Percentiles rank a stretch among this genome's conserved stretches.
These are phyloP conservation scores for Gastrolobium bilobum DNA, from an alignment of 306 rosid species.

Conservation along the genomic window DNA sequence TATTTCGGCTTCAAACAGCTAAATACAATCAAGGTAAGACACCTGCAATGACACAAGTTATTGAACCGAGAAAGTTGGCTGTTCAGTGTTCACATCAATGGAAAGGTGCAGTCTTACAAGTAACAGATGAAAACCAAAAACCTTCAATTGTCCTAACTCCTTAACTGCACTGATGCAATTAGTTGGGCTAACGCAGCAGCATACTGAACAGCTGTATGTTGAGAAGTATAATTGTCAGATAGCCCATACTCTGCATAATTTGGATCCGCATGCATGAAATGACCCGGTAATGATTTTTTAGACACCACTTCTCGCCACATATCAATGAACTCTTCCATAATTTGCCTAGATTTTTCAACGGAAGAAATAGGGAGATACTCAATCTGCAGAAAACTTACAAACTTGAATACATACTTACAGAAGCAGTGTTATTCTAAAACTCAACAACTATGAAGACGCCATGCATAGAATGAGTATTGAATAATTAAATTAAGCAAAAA, in stretches of 20 bases:
- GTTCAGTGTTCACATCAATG: conserved; percentile 31
- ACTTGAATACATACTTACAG: conserved; percentile 35
- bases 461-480: conserved; percentile 6
- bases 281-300: conserved; percentile 90
- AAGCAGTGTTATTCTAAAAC: neutral
- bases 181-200: conserved; percentile 82
- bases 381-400: conserved; percentile 58
- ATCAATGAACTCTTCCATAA: conserved; percentile 83
- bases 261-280: conserved; percentile 80
- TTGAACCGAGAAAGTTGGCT: conserved; percentile 1
- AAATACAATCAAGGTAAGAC: conserved; percentile 32
- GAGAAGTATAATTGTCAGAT: conserved; percentile 70
- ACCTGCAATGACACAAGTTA: neutral
- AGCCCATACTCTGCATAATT: conserved; percentile 81
- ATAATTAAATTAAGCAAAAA: neutral
- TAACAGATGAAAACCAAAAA: neutral
- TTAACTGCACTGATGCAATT: conserved; percentile 72
- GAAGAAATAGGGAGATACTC: conserved; percentile 93
- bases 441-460: neutral
- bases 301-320: conserved; percentile 78
- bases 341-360: conserved; percentile 72
- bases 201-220: conserved; percentile 91
- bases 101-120: conserved; percentile 24
- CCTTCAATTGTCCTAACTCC: conserved; percentile 58
- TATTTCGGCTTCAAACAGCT: neutral